Percentiles rank a stretch among this genome's conserved stretches.
Conservation (phyloP, 164 flowering plant genomes). For the Tetrastigma voinierianum region DNA sequence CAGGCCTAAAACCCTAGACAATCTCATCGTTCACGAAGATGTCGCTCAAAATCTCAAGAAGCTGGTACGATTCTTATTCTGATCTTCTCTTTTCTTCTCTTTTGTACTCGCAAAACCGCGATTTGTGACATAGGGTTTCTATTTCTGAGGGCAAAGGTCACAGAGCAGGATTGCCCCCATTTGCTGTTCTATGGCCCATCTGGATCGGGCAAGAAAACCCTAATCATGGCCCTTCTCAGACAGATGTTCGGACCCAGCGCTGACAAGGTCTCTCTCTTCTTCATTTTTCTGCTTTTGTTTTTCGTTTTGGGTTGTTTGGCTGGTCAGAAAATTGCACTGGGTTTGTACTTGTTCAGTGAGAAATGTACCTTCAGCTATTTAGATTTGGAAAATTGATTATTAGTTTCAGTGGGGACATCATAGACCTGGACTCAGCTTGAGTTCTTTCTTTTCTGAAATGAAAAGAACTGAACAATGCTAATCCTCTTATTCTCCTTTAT, state of each 20-base stretch:
- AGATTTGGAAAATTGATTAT: too few species aligned
- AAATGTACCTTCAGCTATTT: too few species aligned
- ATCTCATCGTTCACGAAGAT: slow-evolving; percentile 77
- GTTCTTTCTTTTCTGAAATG: too few species aligned
- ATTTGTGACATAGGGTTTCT: slow-evolving; percentile 3
- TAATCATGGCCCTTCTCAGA: slow-evolving; percentile 83
- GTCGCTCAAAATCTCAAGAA: slow-evolving; percentile 85
- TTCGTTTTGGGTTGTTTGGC: background rate
- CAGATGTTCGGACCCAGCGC: slow-evolving; percentile 88
- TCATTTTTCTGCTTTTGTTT: background rate
- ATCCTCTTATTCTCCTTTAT: too few species aligned
- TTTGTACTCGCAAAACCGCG: background rate
- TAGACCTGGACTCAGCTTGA: too few species aligned
- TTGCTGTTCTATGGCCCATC: slow-evolving; percentile 90
- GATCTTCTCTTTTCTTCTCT: background rate
- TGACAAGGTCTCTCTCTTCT: slow-evolving; percentile 62
- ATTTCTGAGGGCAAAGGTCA: slow-evolving; percentile 38
- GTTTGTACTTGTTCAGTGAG: too few species aligned
- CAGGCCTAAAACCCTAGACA: slow-evolving; percentile 93
- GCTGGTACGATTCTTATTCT: slow-evolving; percentile 39
- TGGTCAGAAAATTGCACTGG: background rate
- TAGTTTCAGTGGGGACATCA: too few species aligned
- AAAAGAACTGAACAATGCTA: too few species aligned
- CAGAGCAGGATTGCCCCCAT: slow-evolving; percentile 97
- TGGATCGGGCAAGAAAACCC: slow-evolving; percentile 98